Evolutionary conservation across 345 rosid species (phyloP), one percentile per base, ranked within the genome.

Genomic region (Trapa bicornis): DNA sequence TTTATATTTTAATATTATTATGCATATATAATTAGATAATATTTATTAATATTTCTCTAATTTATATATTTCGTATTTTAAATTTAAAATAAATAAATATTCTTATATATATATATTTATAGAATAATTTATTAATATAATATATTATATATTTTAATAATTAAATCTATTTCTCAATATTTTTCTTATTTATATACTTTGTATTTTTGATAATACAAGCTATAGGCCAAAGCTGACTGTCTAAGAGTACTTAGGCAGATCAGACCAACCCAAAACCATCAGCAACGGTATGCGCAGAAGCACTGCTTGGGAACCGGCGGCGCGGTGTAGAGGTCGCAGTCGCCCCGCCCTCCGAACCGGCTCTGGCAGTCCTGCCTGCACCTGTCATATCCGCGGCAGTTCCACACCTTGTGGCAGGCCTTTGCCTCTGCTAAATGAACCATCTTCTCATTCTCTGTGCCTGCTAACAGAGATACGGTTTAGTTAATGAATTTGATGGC

Each of bases 341-440:
- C 68, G 2, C 80, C 83, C 67, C 13, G 70, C 58, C 83, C 83
- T 47, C 56, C 70, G 62, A 64, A 69, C 39, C 54, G 74, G 37
- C 39, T 79, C 58, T 56, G 72, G 63, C 80, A 79, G 65, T 67
- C 83, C 17, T 71, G 69, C 71, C 78, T 70, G 78, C 83, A 74
- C 37, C 71, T 71, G 37, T 72, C 58, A 1, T 60, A 66, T 0
- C 83, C 78, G 56, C 64, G 67, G 73, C 83, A 76, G 66, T 72
- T 64, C 80, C 83, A 79, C 6, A 61, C 78, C 37, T 66, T 74
- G 74, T 76, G 67, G 78, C 83, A 79, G 12, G 72, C 78, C 52
- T 65, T 74, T 54, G 72, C 80, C 32, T 69, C 82, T 1, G 65
- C 72, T 53, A 43, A 58, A 5, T 33, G 66, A 37, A 67, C 76